These are phyloP conservation scores for Suillus spraguei DNA, from an alignment of 768 basidiomycete species.

Conservation along the genomic window DNA sequence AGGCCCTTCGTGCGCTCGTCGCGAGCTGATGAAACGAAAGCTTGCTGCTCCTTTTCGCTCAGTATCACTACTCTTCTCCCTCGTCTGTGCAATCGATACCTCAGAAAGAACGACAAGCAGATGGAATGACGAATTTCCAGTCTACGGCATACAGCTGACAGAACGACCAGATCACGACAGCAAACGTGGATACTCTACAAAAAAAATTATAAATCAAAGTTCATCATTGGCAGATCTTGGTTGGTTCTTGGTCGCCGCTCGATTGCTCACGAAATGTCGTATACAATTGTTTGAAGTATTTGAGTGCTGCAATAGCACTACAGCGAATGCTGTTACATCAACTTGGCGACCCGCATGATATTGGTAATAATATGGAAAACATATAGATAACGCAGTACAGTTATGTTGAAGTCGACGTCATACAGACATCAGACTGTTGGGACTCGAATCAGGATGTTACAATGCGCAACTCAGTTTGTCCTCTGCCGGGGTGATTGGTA, in stretches of 20 bases:
- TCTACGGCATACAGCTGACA: constrained; percentile 28
- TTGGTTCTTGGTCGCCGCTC: no score
- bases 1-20: constrained; percentile 29
- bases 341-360: neutral
- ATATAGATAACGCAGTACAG: neutral
- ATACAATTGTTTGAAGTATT: constrained; percentile 46
- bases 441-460: neutral
- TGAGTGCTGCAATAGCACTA: neutral
- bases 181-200: constrained; percentile 14
- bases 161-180: constrained; percentile 21
- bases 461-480: neutral
- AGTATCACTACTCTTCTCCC: neutral
- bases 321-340: neutral
- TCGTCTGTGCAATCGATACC: neutral
- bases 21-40: constrained; percentile 19
- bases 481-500: neutral
- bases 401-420: neutral
- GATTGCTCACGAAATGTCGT: constrained; percentile 48
- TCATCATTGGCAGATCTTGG: constrained; percentile 8
- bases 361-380: neutral
- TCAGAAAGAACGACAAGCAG: neutral
- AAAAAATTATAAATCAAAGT: constrained; percentile 6
- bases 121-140: neutral
- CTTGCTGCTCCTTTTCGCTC: neutral
- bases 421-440: neutral